Evolutionary conservation across 2,329 filamentous ascomycete genomes (phyloP).

Genomic region (Escovopsis sp.): DNA sequence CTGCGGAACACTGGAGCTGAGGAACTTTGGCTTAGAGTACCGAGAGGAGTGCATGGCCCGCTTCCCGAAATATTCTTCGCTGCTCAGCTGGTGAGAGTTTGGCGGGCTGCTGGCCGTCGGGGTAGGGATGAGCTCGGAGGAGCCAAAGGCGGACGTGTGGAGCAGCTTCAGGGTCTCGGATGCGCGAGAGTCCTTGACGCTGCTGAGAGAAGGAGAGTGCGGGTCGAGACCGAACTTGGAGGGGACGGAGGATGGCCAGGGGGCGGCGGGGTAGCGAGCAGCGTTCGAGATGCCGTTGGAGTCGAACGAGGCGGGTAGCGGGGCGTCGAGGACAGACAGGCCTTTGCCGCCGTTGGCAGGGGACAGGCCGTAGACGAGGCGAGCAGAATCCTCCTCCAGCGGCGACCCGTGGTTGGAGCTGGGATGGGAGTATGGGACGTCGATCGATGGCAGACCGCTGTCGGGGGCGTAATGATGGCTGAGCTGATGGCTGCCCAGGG

Average conservation of each 20-base stretch:
- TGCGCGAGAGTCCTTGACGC: constrained; percentile 43
- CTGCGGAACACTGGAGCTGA: constrained; percentile 55
- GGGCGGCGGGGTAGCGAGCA: constrained; percentile 61
- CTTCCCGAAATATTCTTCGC: constrained; percentile 53
- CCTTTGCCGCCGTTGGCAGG: constrained; percentile 54
- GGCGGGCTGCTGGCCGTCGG: constrained; percentile 32
- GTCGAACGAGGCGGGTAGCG: constrained; percentile 87
- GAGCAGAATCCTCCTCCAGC: constrained; percentile 45
- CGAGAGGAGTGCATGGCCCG: constrained; percentile 56
- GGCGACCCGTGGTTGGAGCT: constrained; percentile 67
- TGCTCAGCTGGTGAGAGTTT: constrained; percentile 35
- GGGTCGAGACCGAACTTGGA: constrained; percentile 83
- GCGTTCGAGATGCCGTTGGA: constrained; percentile 90
- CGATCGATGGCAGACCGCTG: constrained; percentile 41
- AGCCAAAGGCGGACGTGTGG: constrained; percentile 53
- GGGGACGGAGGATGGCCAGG: constrained; percentile 83
- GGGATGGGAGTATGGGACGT: constrained; percentile 41
- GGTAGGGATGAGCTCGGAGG: constrained; percentile 46
- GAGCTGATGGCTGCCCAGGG: constrained; percentile 20
- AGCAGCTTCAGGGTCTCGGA: constrained; percentile 50
- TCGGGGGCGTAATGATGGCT: constrained; percentile 38
- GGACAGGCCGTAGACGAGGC: constrained; percentile 61
- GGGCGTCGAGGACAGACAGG: constrained; percentile 84
- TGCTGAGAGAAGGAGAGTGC: constrained; percentile 58
- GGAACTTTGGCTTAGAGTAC: constrained; percentile 50